Evolutionary conservation across 345 rosid genomes (phyloP).

Genomic region (Salix caprea): DNA sequence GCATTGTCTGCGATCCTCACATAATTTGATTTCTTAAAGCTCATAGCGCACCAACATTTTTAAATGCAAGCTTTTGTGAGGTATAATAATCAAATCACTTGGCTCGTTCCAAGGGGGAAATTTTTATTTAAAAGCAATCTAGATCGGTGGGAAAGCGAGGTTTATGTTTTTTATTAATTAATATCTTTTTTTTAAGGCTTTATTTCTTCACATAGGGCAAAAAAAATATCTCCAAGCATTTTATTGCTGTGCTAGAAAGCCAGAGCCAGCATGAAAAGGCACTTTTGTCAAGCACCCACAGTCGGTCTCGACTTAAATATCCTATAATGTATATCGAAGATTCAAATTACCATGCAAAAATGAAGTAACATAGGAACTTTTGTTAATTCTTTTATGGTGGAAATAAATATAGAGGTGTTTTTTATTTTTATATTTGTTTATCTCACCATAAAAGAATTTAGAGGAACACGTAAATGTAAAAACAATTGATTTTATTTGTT

Average conservation of each 20-base stretch:
- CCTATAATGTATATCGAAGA: too few relatives aligned
- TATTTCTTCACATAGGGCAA: neutral
- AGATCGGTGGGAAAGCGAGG: neutral
- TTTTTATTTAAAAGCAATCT: neutral
- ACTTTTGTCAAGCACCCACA: neutral
- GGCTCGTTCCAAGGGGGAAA: neutral
- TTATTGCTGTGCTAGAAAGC: neutral
- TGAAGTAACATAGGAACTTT: too few relatives aligned
- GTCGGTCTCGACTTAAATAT: neutral
- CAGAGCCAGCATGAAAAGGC: neutral
- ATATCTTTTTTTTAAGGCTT: neutral
- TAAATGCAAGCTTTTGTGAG: neutral
- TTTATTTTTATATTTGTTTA: too few relatives aligned
- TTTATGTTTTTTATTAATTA: neutral
- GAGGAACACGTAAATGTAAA: too few relatives aligned
- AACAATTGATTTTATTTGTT: too few relatives aligned
- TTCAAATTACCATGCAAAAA: too few relatives aligned
- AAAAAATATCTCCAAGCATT: neutral
- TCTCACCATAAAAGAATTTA: too few relatives aligned
- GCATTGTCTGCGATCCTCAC: neutral
- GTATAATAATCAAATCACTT: neutral
- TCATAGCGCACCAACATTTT: neutral
- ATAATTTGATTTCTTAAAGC: neutral
- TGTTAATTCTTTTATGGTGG: too few relatives aligned
- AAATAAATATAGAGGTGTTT: too few relatives aligned